Evolutionary conservation across 352 stramenopile species (phyloP).

Genomic region (Stramenopiles sp.): DNA sequence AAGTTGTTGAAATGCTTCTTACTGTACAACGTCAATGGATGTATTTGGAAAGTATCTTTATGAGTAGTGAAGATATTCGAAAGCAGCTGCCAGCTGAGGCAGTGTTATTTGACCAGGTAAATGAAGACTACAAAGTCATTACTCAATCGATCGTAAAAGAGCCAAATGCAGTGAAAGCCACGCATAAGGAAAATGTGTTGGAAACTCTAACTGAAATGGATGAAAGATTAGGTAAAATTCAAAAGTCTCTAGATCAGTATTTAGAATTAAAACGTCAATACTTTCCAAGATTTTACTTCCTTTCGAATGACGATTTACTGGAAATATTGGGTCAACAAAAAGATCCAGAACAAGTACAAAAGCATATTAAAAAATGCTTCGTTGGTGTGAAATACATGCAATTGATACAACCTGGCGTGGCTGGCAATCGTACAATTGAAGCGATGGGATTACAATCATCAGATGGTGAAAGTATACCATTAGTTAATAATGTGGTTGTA

Average conservation of each 20-base stretch:
- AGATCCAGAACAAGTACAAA: conserved; percentile 68
- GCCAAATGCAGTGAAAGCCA: conserved; percentile 63
- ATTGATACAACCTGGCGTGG: background rate
- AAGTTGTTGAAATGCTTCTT: conserved; percentile 73
- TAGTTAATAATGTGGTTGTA: conserved; percentile 42
- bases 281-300: conserved; percentile 80
- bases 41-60: conserved; percentile 87
- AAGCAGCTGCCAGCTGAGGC: conserved; percentile 72
- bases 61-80: conserved; percentile 65
- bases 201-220: conserved; percentile 60
- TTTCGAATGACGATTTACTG: conserved; percentile 72
- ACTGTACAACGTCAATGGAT: conserved; percentile 84
- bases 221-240: conserved; percentile 61
- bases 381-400: conserved; percentile 61
- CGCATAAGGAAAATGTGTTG: conserved; percentile 54
- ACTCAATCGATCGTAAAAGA: conserved; percentile 71
- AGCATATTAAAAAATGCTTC: conserved; percentile 84
- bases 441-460: conserved; percentile 57
- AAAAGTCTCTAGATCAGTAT: conserved; percentile 67
- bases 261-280: conserved; percentile 65
- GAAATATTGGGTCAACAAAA: conserved; percentile 58
- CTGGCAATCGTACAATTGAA: background rate
- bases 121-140: conserved; percentile 82
- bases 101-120: conserved; percentile 65
- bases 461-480: conserved; percentile 64